Percentiles rank a stretch among this genome's conserved stretches.
Evolutionary conservation across 2,329 filamentous ascomycete genomes (phyloP).

Genomic region (Epichloe gansuensis): DNA sequence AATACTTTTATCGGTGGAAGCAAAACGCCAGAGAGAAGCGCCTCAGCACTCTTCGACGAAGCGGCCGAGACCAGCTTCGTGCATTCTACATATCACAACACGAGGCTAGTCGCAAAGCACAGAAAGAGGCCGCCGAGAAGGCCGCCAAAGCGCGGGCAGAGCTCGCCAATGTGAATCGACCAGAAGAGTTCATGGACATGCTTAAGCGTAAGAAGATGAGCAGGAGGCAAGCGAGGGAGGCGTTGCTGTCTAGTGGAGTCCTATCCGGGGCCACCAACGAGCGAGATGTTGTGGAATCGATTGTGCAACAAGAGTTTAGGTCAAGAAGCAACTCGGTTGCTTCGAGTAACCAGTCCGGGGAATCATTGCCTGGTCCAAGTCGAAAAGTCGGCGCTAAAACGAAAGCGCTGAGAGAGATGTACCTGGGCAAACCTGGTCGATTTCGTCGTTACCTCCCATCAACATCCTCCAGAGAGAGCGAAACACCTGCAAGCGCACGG

Average conservation of each 20-base stretch:
- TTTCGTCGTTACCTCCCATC: slow-evolving; percentile 30
- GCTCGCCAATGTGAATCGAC: slow-evolving; percentile 17
- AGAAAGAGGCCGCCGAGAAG: slow-evolving; percentile 21
- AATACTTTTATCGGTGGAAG: slow-evolving; percentile 46
- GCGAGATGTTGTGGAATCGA: slow-evolving; percentile 20
- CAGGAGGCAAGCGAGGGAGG: slow-evolving; percentile 22
- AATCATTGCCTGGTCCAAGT: slow-evolving; percentile 8
- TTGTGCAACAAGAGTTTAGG: slow-evolving; percentile 19
- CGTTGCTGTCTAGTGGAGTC: slow-evolving; percentile 30
- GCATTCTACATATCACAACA: slow-evolving; percentile 30
- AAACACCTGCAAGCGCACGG: slow-evolving; percentile 14
- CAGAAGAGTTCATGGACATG: slow-evolving; percentile 23
- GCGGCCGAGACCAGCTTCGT: slow-evolving; percentile 38
- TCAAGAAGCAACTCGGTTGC: slow-evolving; percentile 12
- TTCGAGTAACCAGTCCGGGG: slow-evolving; percentile 7
- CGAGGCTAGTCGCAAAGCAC: slow-evolving; percentile 19
- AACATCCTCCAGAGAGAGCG: slow-evolving; percentile 16
- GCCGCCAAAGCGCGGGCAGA: slow-evolving; percentile 15
- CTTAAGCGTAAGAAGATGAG: slow-evolving; percentile 20
- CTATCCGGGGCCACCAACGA: slow-evolving; percentile 29
- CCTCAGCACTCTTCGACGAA: slow-evolving; percentile 36
- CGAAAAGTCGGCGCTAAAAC: slow-evolving; percentile 21
- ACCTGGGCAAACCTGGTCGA: slow-evolving; percentile 17
- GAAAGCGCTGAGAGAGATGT: slow-evolving; percentile 23
- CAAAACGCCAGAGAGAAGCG: slow-evolving; percentile 34